Base-by-base conservation (phyloP, 2,329 filamentous ascomycete species). In the Verticillium isaacii region DNA sequence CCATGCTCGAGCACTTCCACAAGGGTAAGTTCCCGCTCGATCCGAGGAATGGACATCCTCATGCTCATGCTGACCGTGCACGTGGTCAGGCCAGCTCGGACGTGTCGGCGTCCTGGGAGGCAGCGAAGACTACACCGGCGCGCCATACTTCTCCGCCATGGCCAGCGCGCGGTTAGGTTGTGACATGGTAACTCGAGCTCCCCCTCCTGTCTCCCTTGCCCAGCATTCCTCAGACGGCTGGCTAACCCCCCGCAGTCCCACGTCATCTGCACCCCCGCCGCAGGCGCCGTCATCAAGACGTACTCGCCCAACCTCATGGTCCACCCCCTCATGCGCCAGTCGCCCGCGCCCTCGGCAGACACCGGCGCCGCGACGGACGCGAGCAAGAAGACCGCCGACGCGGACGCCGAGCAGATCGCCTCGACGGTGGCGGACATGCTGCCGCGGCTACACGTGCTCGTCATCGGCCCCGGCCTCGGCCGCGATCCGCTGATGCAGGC, bases 301-400 rank as follows among this genome's bases (percentile, higher is more conserved):
- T 99, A 98, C 80, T 97, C 93, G 23, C 95, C 95, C 2, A 97
- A 98, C 74, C 83, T 99, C 32, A 99, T 99, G 94, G 95, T 99
- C 12, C 95, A 98, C 75, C 95, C 95, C 1, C 85, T 97, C 67
- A 94, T 99, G 87, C 90, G 92, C 34, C 92, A 95, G 75, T 85
- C 87, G 56, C 71, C 76, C 12, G 77, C 68, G 78, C 57, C 66
- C 6, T 36, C 56, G 39, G 29, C 54, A 32, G 15, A 17, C 56
- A n/a, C 77, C 32, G 70, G 71, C 41, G 71, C 77, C 25, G 82
- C 85, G 68, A 77, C 85, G 60, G 73, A 77, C 29, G 74, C 79
- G 57, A 58, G 62, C 37, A 61, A 62, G 12, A 63, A 64, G 32
- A 58, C 63, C 36, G 76, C 81, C 60, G 85, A 89, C 61, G 79